Conservation (phyloP, 2,329 filamentous ascomycete species). For the Cordyceps fumosorosea region DNA sequence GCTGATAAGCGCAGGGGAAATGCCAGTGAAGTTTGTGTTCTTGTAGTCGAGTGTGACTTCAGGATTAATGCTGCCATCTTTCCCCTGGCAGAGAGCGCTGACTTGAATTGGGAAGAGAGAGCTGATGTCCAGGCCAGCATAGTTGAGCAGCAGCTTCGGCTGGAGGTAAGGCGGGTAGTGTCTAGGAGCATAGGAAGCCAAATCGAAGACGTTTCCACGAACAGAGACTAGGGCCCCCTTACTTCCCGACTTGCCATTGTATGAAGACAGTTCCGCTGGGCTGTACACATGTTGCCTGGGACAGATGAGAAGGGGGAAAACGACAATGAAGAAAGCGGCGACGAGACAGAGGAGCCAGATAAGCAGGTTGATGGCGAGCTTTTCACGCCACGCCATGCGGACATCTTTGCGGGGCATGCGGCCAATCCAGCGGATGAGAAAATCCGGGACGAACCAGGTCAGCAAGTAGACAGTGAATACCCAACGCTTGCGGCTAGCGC, state of each 20-base stretch:
- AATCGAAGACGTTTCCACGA: conserved; percentile 82
- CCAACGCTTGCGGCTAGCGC: conserved; percentile 82
- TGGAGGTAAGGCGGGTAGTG: conserved; percentile 64
- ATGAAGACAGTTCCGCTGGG: conserved; percentile 63
- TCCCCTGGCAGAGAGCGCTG: conserved; percentile 79
- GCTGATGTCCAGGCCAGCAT: conserved; percentile 83
- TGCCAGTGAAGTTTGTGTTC: conserved; percentile 64
- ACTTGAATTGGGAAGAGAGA: conserved; percentile 90
- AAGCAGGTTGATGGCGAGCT: conserved; percentile 93
- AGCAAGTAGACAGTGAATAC: conserved; percentile 74
- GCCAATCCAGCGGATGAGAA: conserved; percentile 68
- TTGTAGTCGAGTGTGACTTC: conserved; percentile 82
- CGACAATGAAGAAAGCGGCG: conserved; percentile 82
- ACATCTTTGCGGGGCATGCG: conserved; percentile 90
- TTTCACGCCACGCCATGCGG: conserved; percentile 90
- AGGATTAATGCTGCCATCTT: conserved; percentile 55
- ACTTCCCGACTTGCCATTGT: conserved; percentile 63
- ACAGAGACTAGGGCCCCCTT: conserved; percentile 66
- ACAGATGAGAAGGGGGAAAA: conserved; percentile 83
- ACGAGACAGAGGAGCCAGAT: conserved; percentile 83
- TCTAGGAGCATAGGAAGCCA: conserved; percentile 62
- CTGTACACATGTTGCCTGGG: conserved; percentile 87
- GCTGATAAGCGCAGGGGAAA: conserved; percentile 55
- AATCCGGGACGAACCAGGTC: conserved; percentile 84
- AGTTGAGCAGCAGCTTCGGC: conserved; percentile 61